Base-by-base conservation (phyloP, 108 stramenopile genomes). In the Nannochloropsis granulata region DNA sequence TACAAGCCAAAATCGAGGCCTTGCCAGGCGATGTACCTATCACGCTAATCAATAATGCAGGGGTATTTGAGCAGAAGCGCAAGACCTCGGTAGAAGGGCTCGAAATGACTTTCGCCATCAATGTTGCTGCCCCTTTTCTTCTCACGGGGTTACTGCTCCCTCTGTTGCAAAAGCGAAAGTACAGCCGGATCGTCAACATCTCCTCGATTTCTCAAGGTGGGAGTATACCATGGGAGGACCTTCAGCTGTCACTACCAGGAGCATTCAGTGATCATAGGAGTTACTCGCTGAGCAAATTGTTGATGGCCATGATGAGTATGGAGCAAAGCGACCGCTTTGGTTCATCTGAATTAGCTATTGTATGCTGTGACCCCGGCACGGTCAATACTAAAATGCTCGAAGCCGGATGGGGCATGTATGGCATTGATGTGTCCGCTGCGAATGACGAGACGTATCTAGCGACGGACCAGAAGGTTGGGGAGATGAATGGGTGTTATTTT, bases 381-480 rank as follows among this genome's bases (percentile, higher is more conserved):
- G 96, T 97, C 44, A 95, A 97, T 90, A 97, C 95, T 9, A 95
- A 95, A 85, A 96, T 95, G 95, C 88, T 96, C 0, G 84, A 94
- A 79, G 94, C 94, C 8, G 95, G 95, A 19, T 97, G 96, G 96
- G 96, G 96, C 12, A 84, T 91, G n/a, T 92, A 92, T 82, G 96
- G 96, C 78, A 95, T 96, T 19, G 83, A 89, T 23, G 83, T 93
- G 43, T 44, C n/a, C 24, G 25, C 83, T 43, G 87, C 87, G 14
- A 87, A 87, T 82, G 84, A 87, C 45, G 78, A 87, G 83, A 83
- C 79, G 79, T 46, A 43, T 12, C 81, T 87, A 25, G 86, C 86
- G 56, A 83, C 83, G 11, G 83, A 79, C 83, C 45, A 25, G 10
- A 23, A 44, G 16, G 79, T 88, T 12, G 71, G 24, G 13, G 86